phyloP scores from a whole-genome alignment of 2,329 filamentous ascomycete genomes.

The Colletotrichum cordylinicola region DNA sequence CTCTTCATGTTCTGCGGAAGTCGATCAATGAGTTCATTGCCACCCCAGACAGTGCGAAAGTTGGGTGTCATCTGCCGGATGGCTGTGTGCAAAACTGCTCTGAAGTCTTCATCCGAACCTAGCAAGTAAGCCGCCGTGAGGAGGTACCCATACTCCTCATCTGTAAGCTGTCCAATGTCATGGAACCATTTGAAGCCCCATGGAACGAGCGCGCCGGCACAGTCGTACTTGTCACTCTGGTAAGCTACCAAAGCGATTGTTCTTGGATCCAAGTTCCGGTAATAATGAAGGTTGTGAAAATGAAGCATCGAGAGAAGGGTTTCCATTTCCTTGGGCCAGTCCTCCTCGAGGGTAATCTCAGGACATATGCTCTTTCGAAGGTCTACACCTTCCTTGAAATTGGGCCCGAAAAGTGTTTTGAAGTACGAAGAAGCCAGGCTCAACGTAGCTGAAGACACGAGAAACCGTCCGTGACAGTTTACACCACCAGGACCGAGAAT shows the following conservation, averaged over 20 bases:
- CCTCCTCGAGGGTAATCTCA: not conserved
- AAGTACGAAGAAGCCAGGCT: not conserved
- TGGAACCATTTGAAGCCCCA: not conserved
- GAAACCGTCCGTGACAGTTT: not conserved
- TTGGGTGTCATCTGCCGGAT: not conserved
- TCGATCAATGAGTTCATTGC: not conserved
- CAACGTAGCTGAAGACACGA: not conserved
- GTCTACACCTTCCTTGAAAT: not conserved
- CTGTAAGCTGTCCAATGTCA: accelerated
- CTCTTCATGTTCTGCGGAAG: not conserved
- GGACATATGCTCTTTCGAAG: not conserved
- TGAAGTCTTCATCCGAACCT: not conserved
- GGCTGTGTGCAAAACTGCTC: not conserved
- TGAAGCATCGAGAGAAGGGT: not conserved
- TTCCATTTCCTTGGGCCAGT: not conserved
- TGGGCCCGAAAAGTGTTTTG: not conserved
- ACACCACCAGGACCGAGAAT: not conserved
- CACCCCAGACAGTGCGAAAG: not conserved
- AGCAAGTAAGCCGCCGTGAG: not conserved
- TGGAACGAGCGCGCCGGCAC: not conserved
- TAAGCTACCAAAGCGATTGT: accelerated
- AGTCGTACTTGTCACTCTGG: not conserved
- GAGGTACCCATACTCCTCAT: not conserved
- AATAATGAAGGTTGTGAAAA: not conserved
- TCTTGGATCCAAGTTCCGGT: not conserved